Evolutionary conservation across 192 early-diverging fungal species (phyloP), one percentile per base, ranked within the genome.

Genomic region (Podila epigama): DNA sequence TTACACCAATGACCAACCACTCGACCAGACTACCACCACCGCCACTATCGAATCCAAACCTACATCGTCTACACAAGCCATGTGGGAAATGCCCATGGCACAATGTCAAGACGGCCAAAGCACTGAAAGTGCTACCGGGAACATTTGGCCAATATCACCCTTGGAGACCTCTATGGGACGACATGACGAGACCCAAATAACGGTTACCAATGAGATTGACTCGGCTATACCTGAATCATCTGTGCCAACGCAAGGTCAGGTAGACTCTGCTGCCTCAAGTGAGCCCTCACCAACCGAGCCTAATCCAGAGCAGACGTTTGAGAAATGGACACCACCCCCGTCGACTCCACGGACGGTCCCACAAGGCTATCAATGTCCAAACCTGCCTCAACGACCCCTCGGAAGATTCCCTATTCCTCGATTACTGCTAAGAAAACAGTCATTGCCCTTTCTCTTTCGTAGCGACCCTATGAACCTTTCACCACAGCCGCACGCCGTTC

Each of bases 341-440:
- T 28, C 52, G 16, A 10, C 52, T 7, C 52, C 52, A 31, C 25
- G 52, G 5, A 9, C 1, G 25, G 15, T 10, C 9, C 44, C n/a
- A 5, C 52, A 18, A 32, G 52, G 29, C 4, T 54, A 13, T 13
- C 52, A 54, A 8, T 25, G 27, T 8, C 29, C 52, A 31, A 27
- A 25, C 11, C 52, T 29, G 4, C 52, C 10, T 16, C 61, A 52
- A 51, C 61, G 60, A 29, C 48, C 64, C 2, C 53, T 58, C 13
- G 61, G 60, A 25, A 60, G 73, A 5, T 36, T 68, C 2, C 66
- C 42, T 9, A 48, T 75, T 22, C 52, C 70, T 27, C 54, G 61
- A n/a, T n/a, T n/a, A 58, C 54, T 77, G 0, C 35, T 77, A 33
- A 77, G 64, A 25, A 65, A 77, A n/a, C 66, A 66, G 18, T 77